Evolutionary conservation across 371 early-diverging fungal species (phyloP).

Genomic region (Coemansia sp.): DNA sequence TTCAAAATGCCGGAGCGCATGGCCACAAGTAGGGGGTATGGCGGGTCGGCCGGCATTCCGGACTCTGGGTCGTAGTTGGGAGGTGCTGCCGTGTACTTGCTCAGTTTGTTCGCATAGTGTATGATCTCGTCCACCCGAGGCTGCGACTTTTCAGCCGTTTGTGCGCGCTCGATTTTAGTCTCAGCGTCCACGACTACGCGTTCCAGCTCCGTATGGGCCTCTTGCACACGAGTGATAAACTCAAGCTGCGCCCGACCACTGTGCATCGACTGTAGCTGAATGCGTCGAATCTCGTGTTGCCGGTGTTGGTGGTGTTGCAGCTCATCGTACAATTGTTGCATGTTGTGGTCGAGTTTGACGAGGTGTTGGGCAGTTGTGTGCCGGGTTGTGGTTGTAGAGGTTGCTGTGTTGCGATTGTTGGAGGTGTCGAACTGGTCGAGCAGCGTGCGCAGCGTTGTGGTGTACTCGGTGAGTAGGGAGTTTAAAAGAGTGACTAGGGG

Average conservation of each 20-base stretch:
- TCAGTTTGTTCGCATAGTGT: slow-evolving; percentile 55
- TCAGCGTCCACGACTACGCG: slow-evolving; percentile 19
- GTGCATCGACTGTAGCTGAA: slow-evolving; percentile 34
- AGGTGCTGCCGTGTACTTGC: slow-evolving; percentile 57
- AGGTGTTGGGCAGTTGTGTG: slow-evolving; percentile 7
- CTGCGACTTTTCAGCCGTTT: slow-evolving; percentile 25
- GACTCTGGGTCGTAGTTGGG: slow-evolving; percentile 53
- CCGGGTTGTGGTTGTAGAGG: slow-evolving; percentile 9
- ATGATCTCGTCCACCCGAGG: slow-evolving; percentile 53
- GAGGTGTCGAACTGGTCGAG: slow-evolving; percentile 43
- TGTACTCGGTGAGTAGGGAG: slow-evolving; percentile 42
- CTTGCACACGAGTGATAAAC: slow-evolving; percentile 34
- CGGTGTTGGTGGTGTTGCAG: slow-evolving; percentile 38
- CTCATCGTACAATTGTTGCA: slow-evolving; percentile 30
- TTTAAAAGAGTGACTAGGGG: slow-evolving; percentile 46
- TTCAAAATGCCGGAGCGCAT: slow-evolving; percentile 53
- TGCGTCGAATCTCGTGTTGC: slow-evolving; percentile 40
- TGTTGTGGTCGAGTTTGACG: slow-evolving; percentile 25
- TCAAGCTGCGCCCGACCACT: slow-evolving; percentile 38
- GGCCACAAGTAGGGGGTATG: slow-evolving; percentile 46
- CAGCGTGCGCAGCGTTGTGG: slow-evolving; percentile 26
- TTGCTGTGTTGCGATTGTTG: slow-evolving; percentile 24
- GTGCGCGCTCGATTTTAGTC: slow-evolving; percentile 15
- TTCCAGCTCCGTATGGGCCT: slow-evolving; percentile 38
- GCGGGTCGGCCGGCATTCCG: slow-evolving; percentile 53